Evolutionary conservation across 768 basidiomycete genomes (phyloP), one percentile per base, ranked within the genome.

Genomic region (Pseudohyphozyma bogoriensis): DNA sequence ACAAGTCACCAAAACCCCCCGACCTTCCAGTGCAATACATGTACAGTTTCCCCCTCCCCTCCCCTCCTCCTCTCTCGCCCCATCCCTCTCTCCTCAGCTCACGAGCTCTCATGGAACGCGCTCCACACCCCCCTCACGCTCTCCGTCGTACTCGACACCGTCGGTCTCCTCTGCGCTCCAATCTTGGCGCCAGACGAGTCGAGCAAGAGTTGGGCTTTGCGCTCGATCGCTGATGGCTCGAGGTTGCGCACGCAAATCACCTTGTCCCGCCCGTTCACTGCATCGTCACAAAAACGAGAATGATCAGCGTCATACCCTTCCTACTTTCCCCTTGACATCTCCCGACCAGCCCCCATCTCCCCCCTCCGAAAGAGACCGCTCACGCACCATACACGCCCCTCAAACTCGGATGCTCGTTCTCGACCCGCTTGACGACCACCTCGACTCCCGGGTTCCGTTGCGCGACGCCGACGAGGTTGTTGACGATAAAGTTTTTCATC

Each of bases 171-270:
- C 70, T 91, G 76, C 18, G 84, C 78, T 71, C 83, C 83, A 59
- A 92, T 89, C 74, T 88, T 87, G 47, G 84, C 82, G 28, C 90
- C 90, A 9, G 87, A 89, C 36, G 89, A 82, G 73, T 89, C 88
- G 51, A 93, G 81, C 42, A 92, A 77, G 32, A 93, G 81, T 65
- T 86, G 78, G 57, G 89, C 81, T 75, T 92, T 93, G 72, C 82
- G 77, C 65, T 82, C 78, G 69, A 93, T 83, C 28, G 80, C 83
- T 50, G 79, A 83, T 60, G 84, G 83, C 69, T 88, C 82, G 62
- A 89, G 81, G 37, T 79, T 79, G 62, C 86, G 85, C 47, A 92
- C 78, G 52, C 85, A 80, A 51, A 93, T 80, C 72, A 89, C 89
- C 77, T 93, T 93, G 75, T 89, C 87, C 56, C 87, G 80, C 73